phyloP scores from a whole-genome alignment of 352 stramenopile species.

The Pythium phragmitis region DNA sequence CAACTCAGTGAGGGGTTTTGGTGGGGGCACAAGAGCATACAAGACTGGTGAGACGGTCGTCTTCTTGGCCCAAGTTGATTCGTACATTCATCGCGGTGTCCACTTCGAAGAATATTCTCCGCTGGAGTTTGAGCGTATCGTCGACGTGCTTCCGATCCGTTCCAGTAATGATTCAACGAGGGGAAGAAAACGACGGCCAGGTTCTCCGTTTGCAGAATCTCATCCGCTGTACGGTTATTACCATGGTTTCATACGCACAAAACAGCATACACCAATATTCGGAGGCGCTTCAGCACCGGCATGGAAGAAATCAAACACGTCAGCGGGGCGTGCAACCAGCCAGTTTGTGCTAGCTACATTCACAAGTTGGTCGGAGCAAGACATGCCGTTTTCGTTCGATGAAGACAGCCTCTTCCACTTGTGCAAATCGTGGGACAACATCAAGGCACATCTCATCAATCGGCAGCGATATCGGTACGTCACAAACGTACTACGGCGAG shows the following conservation, averaged over 20 bases:
- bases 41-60: neutral
- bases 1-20: neutral
- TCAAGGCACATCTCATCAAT: neutral
- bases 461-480: constrained; percentile 13
- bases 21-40: neutral
- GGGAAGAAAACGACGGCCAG: neutral
- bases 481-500: neutral
- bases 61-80: constrained; percentile 4
- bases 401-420: neutral
- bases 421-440: constrained; percentile 10
- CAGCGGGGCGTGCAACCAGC: neutral
- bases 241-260: neutral
- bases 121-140: constrained; percentile 13
- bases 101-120: neutral
- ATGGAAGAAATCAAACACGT: constrained; percentile 15
- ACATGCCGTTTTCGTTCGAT: neutral
- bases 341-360: constrained; percentile 4
- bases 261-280: constrained; percentile 17
- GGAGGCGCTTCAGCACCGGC: neutral
- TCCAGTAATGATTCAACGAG: too few species aligned
- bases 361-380: constrained; percentile 1
- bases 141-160: neutral
- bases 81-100: neutral
- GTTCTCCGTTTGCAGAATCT: constrained; percentile 6
- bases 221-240: constrained; percentile 11